Evolutionary conservation across 2,329 filamentous ascomycete genomes (phyloP), one percentile per base, ranked within the genome.

Genomic region (Penicillium decumbens): DNA sequence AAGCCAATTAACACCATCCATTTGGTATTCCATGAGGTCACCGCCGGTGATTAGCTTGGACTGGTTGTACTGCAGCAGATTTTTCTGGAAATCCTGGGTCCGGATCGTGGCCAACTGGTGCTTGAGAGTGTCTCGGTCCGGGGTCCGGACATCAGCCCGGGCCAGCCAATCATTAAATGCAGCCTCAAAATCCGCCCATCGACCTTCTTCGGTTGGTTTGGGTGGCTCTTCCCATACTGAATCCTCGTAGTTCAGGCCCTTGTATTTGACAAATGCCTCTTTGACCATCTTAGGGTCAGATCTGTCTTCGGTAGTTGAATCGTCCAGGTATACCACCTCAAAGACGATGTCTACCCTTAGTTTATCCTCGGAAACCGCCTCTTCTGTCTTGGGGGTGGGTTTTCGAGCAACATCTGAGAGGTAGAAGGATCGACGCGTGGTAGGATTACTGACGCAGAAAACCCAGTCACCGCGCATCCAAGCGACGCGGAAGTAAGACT

Each of bases 391-490:
- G 76, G 86, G 83, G 62, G 85, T 87, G 0, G 88, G 85, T 29
- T 82, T 70, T 6, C 80, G 68, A 35, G 80, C 79, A 27, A 76
- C 76, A 10, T 80, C 81, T 18, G 84, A 84, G 66, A 87, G 93
- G 48, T 80, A 75, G 66, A 97, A 98, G 0, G 89, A 77, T 8
- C 77, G 81, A 13, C 89, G 83, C 83, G 88, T 95, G 0, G 67
- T 50, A 3, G 71, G 61, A 10, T 79, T 72, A 13, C 81, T 80
- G 8, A 86, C 77, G 5, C 90, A 89, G 76, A 82, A 92, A 0
- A 95, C 80, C 93, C 93, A 98, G 13, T 86, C 79, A 10, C 92
- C 93, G 8, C 89, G 83, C 78, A 89, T 87, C 93, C 95, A 98
- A 6, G 77, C 78, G 45, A 88, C 89, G 56, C 88, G 85, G 55